phyloP scores from a whole-genome alignment of 2,329 filamentous ascomycete species.

The Metarhizium album region DNA sequence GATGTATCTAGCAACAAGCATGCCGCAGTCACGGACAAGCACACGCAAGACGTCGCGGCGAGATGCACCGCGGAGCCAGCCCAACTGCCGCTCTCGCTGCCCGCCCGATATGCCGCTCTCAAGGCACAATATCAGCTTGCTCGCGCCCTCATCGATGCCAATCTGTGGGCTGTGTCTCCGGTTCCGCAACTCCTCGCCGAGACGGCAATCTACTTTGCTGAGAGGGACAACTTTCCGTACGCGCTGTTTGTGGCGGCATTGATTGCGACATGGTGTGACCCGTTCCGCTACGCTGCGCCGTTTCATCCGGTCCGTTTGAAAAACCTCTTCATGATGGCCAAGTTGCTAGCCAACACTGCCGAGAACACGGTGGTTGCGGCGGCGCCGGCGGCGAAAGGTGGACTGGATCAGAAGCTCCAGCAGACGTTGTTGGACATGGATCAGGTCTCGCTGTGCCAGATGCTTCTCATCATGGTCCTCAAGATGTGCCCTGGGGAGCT shows the following conservation, averaged over 20 bases:
- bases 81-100: conserved; percentile 12
- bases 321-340: conserved; percentile 39
- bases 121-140: conserved; percentile 11
- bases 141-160: conserved; percentile 13
- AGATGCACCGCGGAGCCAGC: background rate
- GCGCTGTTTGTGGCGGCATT: conserved; percentile 38
- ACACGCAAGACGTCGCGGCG: conserved; percentile 7
- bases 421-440: conserved; percentile 33
- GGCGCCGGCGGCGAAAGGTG: conserved; percentile 15
- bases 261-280: conserved; percentile 34
- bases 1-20: conserved; percentile 22
- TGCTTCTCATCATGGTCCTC: conserved; percentile 37
- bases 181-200: conserved; percentile 34
- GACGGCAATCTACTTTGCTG: conserved; percentile 33
- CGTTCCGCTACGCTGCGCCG: conserved; percentile 37
- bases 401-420: conserved; percentile 15
- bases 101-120: conserved; percentile 15
- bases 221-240: conserved; percentile 29
- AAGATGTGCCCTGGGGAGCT: conserved; percentile 29
- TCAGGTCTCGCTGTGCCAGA: conserved; percentile 42
- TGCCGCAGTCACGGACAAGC: conserved; percentile 13
- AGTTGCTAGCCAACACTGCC: conserved; percentile 39
- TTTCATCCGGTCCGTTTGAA: conserved; percentile 41
- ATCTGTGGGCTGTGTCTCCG: conserved; percentile 39
- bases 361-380: conserved; percentile 21